Conservation (phyloP, 495 filamentous ascomycete species). For the Neurospora pannonica region DNA sequence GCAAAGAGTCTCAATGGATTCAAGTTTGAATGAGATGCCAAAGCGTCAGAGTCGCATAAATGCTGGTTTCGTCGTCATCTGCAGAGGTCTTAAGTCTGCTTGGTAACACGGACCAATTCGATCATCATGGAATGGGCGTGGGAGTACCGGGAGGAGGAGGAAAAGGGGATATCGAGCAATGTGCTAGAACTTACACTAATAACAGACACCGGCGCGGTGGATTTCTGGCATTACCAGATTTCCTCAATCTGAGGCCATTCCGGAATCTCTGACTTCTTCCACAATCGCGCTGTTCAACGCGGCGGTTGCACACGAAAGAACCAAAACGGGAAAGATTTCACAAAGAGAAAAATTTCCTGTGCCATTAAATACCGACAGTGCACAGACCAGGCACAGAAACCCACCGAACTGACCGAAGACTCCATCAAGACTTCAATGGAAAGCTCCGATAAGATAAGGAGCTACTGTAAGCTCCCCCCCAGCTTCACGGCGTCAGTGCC, state of each 20-base stretch:
- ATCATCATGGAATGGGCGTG: constrained; percentile 62
- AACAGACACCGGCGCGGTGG: background rate
- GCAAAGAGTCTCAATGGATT: background rate
- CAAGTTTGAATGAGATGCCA: constrained; percentile 1
- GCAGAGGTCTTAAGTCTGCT: constrained; percentile 92
- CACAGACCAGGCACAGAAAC: constrained; percentile 6
- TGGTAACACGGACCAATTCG: constrained; percentile 98
- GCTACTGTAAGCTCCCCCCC: background rate
- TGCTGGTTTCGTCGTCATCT: constrained; percentile 70
- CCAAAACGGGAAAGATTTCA: constrained; percentile 4
- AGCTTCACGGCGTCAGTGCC: background rate
- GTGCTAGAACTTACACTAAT: background rate
- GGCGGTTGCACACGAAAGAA: constrained; percentile 17
- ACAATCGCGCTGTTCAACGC: background rate
- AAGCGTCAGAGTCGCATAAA: constrained; percentile 74
- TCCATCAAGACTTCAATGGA: background rate
- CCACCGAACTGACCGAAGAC: background rate
- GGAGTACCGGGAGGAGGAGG: background rate
- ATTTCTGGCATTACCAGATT: background rate
- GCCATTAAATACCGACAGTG: constrained; percentile 15
- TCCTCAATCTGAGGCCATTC: background rate
- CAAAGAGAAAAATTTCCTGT: constrained; percentile 12
- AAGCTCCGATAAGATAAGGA: constrained; percentile 20
- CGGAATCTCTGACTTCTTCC: background rate
- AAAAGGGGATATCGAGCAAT: background rate